Evolutionary conservation across 2,329 filamentous ascomycete species (phyloP).

Genomic region (Cytospora piceae): DNA sequence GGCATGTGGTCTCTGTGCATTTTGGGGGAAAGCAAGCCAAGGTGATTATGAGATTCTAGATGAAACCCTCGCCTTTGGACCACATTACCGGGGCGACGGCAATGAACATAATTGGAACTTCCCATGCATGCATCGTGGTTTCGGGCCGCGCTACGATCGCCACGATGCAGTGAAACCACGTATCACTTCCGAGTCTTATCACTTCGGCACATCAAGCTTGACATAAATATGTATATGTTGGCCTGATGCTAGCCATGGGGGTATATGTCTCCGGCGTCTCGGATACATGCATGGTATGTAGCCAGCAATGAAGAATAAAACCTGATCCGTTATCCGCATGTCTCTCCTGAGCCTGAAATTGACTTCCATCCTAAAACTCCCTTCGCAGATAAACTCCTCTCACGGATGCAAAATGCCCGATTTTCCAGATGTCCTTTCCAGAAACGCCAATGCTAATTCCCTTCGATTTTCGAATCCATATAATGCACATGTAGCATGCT

Average conservation of each 20-base stretch:
- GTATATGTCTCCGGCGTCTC: neutral
- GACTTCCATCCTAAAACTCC: constrained; percentile 1
- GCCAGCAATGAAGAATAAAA: neutral
- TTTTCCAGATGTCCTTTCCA: neutral
- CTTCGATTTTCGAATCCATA: neutral
- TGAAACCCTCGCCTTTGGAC: constrained; percentile 5
- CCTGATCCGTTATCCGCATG: neutral
- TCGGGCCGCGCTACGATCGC: neutral
- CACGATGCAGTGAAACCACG: neutral
- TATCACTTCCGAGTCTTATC: neutral
- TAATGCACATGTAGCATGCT: neutral
- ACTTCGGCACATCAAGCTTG: neutral
- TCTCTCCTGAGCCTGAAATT: neutral
- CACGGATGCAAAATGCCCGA: neutral
- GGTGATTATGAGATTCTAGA: constrained; percentile 1
- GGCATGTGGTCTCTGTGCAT: neutral
- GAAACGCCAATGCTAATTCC: constrained; percentile 6
- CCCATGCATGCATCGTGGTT: neutral
- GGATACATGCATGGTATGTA: neutral
- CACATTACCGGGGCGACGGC: neutral
- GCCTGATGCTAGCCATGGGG: neutral
- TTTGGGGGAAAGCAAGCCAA: neutral
- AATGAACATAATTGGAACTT: constrained; percentile 9
- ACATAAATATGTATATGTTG: neutral
- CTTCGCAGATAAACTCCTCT: neutral